These are phyloP conservation scores for Penicillium dipodomyicola DNA, from an alignment of 495 filamentous ascomycete species.

Conservation along the genomic window DNA sequence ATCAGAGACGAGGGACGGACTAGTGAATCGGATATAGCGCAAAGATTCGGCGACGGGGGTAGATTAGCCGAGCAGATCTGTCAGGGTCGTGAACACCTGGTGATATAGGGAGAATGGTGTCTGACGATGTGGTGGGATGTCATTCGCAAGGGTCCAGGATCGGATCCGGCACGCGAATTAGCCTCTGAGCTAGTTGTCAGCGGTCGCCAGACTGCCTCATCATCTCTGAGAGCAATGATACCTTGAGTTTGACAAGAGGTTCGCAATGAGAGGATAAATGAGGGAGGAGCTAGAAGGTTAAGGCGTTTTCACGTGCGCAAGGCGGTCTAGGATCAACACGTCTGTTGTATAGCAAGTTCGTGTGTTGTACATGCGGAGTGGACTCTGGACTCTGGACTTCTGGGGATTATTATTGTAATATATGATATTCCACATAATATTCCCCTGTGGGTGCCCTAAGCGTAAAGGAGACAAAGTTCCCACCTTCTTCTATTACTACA, in stretches of 20 bases:
- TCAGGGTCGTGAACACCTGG: conserved; percentile 9
- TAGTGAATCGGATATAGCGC: neutral
- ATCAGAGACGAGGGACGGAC: neutral
- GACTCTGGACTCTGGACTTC: too few species aligned
- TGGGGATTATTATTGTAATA: neutral
- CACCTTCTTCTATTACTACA: conserved; percentile 1
- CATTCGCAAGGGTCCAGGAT: conserved; percentile 21
- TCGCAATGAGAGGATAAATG: neutral
- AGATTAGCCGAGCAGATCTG: neutral
- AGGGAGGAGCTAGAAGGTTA: conserved; percentile 12
- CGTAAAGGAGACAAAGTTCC: neutral
- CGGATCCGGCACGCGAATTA: conserved; percentile 2
- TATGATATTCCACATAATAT: neutral
- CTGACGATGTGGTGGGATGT: conserved; percentile 11
- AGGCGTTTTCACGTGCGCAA: conserved; percentile 31
- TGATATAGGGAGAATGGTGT: conserved; percentile 8
- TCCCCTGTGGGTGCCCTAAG: conserved; percentile 9
- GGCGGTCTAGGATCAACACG: conserved; percentile 25
- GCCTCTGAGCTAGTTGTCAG: conserved; percentile 12
- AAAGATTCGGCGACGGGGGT: neutral
- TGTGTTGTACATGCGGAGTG: neutral
- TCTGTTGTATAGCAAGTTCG: neutral
- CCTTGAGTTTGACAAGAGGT: conserved; percentile 2
- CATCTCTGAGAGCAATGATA: conserved; percentile 1
- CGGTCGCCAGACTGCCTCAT: conserved; percentile 9